Conservation (phyloP, 441 rosid genomes). For the Erysimum cheiri region DNA sequence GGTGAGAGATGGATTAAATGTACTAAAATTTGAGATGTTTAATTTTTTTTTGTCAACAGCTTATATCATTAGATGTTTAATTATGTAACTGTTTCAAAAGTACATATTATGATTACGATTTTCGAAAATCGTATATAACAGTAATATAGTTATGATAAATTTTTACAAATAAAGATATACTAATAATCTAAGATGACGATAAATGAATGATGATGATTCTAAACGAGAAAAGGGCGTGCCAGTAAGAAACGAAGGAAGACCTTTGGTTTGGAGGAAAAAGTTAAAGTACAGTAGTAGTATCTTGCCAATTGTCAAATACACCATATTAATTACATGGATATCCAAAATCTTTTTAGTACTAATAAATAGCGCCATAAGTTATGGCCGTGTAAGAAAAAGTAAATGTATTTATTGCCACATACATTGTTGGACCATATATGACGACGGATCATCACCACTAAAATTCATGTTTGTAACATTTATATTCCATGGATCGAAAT, state of each 20-base stretch:
- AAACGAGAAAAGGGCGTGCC: slow-evolving; percentile 8
- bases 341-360: slow-evolving; percentile 12
- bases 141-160: neutral
- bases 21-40: neutral
- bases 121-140: neutral
- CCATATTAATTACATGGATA: neutral
- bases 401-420: slow-evolving; percentile 27
- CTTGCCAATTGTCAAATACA: slow-evolving; percentile 8
- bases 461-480: neutral
- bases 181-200: slow-evolving; percentile 1
- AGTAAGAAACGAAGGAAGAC: slow-evolving; percentile 26
- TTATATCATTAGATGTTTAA: too few relatives aligned
- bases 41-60: too few relatives aligned
- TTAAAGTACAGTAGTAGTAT: neutral
- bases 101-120: slow-evolving; percentile 12
- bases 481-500: slow-evolving; percentile 1
- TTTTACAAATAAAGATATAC: neutral
- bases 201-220: slow-evolving; percentile 1
- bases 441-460: slow-evolving; percentile 16
- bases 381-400: slow-evolving; percentile 13
- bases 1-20: slow-evolving; percentile 36
- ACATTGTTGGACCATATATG: slow-evolving; percentile 27
- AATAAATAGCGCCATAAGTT: slow-evolving; percentile 22
- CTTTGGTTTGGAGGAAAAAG: neutral
- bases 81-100: neutral